These are phyloP conservation scores for Huntiella omanensis DNA, from an alignment of 2,329 filamentous ascomycete species.

Conservation along the genomic window DNA sequence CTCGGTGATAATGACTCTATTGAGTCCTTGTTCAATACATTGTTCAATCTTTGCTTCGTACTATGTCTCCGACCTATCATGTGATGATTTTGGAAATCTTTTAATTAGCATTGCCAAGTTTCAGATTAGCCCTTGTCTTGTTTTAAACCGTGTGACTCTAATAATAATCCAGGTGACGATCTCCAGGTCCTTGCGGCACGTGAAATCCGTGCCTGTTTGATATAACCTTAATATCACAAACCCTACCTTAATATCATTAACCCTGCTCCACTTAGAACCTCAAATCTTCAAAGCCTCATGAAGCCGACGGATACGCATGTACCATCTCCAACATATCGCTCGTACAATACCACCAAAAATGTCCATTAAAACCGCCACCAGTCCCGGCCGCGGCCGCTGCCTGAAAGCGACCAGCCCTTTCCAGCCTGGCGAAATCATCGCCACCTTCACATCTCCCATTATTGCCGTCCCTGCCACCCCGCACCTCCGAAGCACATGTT, in stretches of 20 bases:
- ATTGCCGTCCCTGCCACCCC: conserved; percentile 29
- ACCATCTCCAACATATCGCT: background rate
- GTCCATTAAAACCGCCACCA: conserved; percentile 1
- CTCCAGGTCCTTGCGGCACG: background rate
- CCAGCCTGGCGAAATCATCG: conserved; percentile 26
- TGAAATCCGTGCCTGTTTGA: background rate
- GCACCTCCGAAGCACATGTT: conserved; percentile 26
- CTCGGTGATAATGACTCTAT: background rate
- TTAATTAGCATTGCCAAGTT: background rate
- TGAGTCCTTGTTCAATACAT: background rate
- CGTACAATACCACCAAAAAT: background rate
- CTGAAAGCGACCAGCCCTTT: conserved; percentile 26
- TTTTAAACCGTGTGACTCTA: no score
- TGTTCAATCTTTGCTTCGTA: background rate
- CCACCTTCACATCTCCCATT: conserved; percentile 24
- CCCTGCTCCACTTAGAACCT: background rate
- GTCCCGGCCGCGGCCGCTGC: conserved; percentile 21
- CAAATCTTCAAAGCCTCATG: background rate
- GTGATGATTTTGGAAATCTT: no score
- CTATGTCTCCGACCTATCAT: background rate
- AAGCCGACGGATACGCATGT: background rate
- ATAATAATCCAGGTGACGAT: background rate
- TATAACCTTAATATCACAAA: background rate
- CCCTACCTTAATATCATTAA: background rate
- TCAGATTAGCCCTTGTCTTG: background rate